These are phyloP conservation scores for Trametes cinnabarina DNA, from an alignment of 768 basidiomycete species.

Conservation along the genomic window DNA sequence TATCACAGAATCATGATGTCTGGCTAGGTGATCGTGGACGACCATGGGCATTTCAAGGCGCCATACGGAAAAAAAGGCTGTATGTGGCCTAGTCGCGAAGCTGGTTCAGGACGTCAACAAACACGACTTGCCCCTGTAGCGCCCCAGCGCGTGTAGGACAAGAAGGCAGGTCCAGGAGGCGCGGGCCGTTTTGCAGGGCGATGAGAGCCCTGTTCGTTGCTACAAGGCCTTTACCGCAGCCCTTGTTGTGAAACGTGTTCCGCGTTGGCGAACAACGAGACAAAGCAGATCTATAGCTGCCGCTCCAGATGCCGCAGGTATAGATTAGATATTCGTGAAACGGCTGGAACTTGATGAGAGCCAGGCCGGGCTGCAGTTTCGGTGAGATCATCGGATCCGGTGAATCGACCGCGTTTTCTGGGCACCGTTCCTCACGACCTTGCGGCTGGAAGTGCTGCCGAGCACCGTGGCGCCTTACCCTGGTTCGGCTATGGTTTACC, in stretches of 20 bases:
- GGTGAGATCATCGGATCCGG: background rate
- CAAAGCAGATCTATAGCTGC: background rate
- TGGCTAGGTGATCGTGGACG: background rate
- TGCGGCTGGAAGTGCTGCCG: too few species aligned
- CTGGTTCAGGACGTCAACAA: conserved; percentile 8
- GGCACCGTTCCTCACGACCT: background rate
- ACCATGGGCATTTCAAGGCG: background rate
- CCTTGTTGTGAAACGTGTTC: background rate
- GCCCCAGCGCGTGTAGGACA: background rate
- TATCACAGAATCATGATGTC: conserved; percentile 2
- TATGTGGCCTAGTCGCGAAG: conserved; percentile 7
- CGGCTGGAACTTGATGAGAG: background rate
- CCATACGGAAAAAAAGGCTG: conserved; percentile 2
- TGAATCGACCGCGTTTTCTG: background rate
- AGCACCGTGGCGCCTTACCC: background rate
- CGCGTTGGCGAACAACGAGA: background rate
- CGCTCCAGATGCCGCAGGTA: background rate
- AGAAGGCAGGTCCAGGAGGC: background rate
- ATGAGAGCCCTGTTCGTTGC: background rate
- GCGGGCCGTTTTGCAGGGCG: background rate
- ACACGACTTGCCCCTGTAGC: conserved; percentile 7
- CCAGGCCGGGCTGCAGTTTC: background rate
- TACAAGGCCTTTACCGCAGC: background rate
- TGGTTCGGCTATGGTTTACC: background rate
- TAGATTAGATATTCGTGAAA: background rate